Evolutionary conservation across 164 flowering plant species (phyloP).

Genomic region (Litsea cubeba): DNA sequence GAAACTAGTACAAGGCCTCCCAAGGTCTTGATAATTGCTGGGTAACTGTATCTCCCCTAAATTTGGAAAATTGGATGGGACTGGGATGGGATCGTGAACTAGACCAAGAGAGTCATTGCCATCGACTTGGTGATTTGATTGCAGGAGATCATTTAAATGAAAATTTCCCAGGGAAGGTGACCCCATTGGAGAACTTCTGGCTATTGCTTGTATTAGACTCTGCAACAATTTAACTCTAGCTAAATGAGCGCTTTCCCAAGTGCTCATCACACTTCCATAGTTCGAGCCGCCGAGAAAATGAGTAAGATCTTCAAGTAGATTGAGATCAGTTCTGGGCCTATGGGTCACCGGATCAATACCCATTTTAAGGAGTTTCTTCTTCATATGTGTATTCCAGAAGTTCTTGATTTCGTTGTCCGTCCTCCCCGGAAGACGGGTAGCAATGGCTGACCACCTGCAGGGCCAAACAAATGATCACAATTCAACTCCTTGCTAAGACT

Average conservation of each 20-base stretch:
- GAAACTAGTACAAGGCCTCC: slow-evolving; percentile 2
- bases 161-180: slow-evolving; percentile 6
- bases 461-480: background rate
- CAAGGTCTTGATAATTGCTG: slow-evolving; percentile 5
- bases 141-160: slow-evolving; percentile 5
- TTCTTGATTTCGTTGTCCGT: slow-evolving; percentile 76
- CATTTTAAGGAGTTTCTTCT: slow-evolving; percentile 53
- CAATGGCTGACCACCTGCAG: slow-evolving; percentile 72
- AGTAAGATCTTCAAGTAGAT: slow-evolving; percentile 34
- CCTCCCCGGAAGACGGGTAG: slow-evolving; percentile 62
- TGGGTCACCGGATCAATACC: slow-evolving; percentile 73
- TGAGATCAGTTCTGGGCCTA: slow-evolving; percentile 50
- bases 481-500: background rate
- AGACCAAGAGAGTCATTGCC: slow-evolving; percentile 6
- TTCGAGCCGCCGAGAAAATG: slow-evolving; percentile 31
- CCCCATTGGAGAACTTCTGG: slow-evolving; percentile 19
- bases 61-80: background rate
- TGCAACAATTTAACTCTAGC: slow-evolving; percentile 45
- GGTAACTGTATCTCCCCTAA: slow-evolving; percentile 6
- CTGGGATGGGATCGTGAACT: slow-evolving; percentile 3
- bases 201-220: slow-evolving; percentile 31
- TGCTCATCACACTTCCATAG: slow-evolving; percentile 22
- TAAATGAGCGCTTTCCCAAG: slow-evolving; percentile 39
- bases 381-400: slow-evolving; percentile 66
- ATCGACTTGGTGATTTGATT: slow-evolving; percentile 7